Evolutionary conservation across 495 filamentous ascomycete genomes (phyloP).

Genomic region (Glutinoglossum americanum): DNA sequence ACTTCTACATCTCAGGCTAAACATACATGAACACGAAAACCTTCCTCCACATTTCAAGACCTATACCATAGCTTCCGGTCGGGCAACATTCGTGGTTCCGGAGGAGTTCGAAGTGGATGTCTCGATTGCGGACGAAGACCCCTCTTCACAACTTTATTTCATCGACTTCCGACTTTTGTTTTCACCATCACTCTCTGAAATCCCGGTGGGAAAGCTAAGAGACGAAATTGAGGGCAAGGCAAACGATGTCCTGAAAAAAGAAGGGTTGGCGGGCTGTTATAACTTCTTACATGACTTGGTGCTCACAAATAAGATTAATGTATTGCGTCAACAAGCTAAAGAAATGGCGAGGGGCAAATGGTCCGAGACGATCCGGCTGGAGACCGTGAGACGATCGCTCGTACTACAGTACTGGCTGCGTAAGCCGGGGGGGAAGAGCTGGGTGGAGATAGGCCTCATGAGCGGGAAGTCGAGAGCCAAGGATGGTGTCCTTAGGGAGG

Average conservation of each 20-base stretch:
- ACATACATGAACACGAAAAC: conserved; percentile 53
- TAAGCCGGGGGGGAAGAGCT: conserved; percentile 48
- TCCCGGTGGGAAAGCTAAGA: conserved; percentile 35
- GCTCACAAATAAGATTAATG: conserved; percentile 67
- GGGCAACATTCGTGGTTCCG: conserved; percentile 64
- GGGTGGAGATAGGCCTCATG: conserved; percentile 69
- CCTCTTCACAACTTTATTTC: conserved; percentile 66
- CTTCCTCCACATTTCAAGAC: conserved; percentile 51
- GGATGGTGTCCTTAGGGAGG: conserved; percentile 16
- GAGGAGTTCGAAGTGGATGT: conserved; percentile 88
- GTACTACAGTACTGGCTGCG: conserved; percentile 78
- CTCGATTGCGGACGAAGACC: conserved; percentile 63
- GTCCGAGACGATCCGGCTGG: conserved; percentile 51
- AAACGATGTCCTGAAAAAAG: conserved; percentile 40
- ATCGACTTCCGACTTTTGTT: conserved; percentile 80
- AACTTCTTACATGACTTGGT: conserved; percentile 66
- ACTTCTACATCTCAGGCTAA: conserved; percentile 55
- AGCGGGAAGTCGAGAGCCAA: conserved; percentile 30
- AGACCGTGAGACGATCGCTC: conserved; percentile 54
- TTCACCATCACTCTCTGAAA: conserved; percentile 35
- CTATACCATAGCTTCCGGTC: conserved; percentile 54
- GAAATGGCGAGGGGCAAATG: conserved; percentile 46
- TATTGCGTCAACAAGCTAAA: conserved; percentile 52
- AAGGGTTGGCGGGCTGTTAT: conserved; percentile 58
- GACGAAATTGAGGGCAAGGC: conserved; percentile 42